Evolutionary conservation across 495 filamentous ascomycete species (phyloP).

Genomic region (Daldinia decipiens): DNA sequence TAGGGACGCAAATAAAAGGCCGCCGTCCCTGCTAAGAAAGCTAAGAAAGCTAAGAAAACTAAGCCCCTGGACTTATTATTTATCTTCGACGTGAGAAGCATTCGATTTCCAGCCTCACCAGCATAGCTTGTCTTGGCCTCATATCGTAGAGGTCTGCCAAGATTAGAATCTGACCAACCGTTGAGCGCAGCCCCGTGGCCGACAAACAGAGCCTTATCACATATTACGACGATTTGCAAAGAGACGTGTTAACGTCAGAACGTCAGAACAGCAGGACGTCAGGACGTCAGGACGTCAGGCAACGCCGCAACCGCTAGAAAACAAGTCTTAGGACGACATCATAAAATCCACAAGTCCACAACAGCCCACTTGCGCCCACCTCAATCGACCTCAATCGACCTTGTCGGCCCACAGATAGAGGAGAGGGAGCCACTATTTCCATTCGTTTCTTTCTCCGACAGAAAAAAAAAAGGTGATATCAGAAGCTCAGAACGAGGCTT

Average conservation of each 20-base stretch:
- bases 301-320: conserved; percentile 35
- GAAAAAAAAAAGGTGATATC: conserved; percentile 42
- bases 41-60: conserved; percentile 22
- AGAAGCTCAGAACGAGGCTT: conserved; percentile 15
- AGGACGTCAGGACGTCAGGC: conserved; percentile 7
- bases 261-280: too few species aligned
- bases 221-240: conserved; percentile 24
- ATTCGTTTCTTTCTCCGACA: conserved; percentile 19
- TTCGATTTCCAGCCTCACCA: conserved; percentile 13
- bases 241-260: conserved; percentile 31
- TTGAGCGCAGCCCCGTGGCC: conserved; percentile 31
- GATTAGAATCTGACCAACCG: conserved; percentile 32
- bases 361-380: conserved; percentile 36
- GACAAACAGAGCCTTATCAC: conserved; percentile 33
- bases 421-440: conserved; percentile 33
- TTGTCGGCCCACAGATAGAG: conserved; percentile 34
- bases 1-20: conserved; percentile 25
- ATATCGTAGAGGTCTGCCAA: conserved; percentile 37
- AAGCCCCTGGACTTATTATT: conserved; percentile 28
- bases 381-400: conserved; percentile 34
- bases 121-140: conserved; percentile 34
- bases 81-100: conserved; percentile 28
- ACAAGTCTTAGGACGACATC: conserved; percentile 31
- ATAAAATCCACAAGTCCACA: conserved; percentile 35
- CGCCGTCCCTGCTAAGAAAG: conserved; percentile 27